phyloP scores from a whole-genome alignment of 2,329 filamentous ascomycete species.

The Moelleriella libera region DNA sequence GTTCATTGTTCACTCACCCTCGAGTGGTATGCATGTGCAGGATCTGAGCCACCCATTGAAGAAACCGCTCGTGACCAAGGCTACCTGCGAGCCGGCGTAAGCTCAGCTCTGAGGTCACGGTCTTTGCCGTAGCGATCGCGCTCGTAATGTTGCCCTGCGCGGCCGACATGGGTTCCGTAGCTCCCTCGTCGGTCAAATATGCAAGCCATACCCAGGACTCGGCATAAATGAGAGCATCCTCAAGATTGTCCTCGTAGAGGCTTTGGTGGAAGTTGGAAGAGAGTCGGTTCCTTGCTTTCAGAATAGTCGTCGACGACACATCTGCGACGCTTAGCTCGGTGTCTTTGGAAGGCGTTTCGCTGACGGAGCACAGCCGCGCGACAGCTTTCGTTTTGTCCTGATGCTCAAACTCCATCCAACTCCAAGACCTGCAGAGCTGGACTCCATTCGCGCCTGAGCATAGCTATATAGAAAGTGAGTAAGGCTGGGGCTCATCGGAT shows the following conservation, averaged over 20 bases:
- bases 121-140: slow-evolving; percentile 27
- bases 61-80: slow-evolving; percentile 43
- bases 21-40: slow-evolving; percentile 51
- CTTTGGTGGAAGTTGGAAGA: slow-evolving; percentile 38
- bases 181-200: slow-evolving; percentile 41
- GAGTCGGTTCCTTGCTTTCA: slow-evolving; percentile 41
- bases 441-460: slow-evolving; percentile 9
- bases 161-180: slow-evolving; percentile 27
- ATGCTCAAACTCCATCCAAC: slow-evolving; percentile 49
- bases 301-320: slow-evolving; percentile 22
- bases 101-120: slow-evolving; percentile 27
- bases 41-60: slow-evolving; percentile 55
- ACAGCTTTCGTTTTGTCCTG: slow-evolving; percentile 19
- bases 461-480: slow-evolving; percentile 7
- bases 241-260: slow-evolving; percentile 32
- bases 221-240: slow-evolving; percentile 38
- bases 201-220: slow-evolving; percentile 51
- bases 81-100: slow-evolving; percentile 18
- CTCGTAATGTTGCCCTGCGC: slow-evolving; percentile 41
- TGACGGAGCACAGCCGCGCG: slow-evolving; percentile 23
- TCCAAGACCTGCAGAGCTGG: slow-evolving; percentile 45
- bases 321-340: slow-evolving; percentile 5
- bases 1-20: slow-evolving; percentile 24
- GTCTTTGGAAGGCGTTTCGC: slow-evolving; percentile 14
- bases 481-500: not conserved